These are phyloP conservation scores for Cryptosporidium canis DNA, from an alignment of 169 alveolate genomes.

Conservation along the genomic window DNA sequence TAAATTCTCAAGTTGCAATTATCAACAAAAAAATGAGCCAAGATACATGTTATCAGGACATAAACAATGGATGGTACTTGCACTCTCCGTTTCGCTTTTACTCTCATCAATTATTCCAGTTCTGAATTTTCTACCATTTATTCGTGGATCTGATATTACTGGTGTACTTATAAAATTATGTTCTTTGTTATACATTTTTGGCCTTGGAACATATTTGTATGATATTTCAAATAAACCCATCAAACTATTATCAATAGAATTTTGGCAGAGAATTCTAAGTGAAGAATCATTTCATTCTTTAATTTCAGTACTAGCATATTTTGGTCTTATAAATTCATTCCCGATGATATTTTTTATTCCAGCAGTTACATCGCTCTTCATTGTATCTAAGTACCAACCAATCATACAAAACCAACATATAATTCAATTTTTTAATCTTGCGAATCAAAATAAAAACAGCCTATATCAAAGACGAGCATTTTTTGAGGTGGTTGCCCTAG, in stretches of 20 bases:
- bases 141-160: background rate
- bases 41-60: background rate
- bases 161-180: background rate
- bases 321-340: slow-evolving; percentile 5
- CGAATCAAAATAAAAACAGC: slow-evolving; percentile 9
- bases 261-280: slow-evolving; percentile 43
- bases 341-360: slow-evolving; percentile 56
- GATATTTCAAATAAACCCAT: slow-evolving; percentile 57
- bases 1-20: background rate
- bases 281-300: slow-evolving; percentile 61
- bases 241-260: slow-evolving; percentile 4
- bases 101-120: background rate
- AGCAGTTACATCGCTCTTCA: slow-evolving; percentile 25
- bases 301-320: slow-evolving; percentile 24
- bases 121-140: background rate
- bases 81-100: slow-evolving; percentile 19
- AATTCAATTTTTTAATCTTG: background rate
- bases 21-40: background rate
- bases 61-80: slow-evolving; percentile 17
- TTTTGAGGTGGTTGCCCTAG: slow-evolving; percentile 52
- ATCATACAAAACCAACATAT: background rate
- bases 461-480: slow-evolving; percentile 49
- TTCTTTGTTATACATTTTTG: background rate
- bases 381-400: slow-evolving; percentile 11
- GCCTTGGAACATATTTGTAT: slow-evolving; percentile 35